Evolutionary conservation across 441 rosid species (phyloP).

Genomic region (Populus hybrid): DNA sequence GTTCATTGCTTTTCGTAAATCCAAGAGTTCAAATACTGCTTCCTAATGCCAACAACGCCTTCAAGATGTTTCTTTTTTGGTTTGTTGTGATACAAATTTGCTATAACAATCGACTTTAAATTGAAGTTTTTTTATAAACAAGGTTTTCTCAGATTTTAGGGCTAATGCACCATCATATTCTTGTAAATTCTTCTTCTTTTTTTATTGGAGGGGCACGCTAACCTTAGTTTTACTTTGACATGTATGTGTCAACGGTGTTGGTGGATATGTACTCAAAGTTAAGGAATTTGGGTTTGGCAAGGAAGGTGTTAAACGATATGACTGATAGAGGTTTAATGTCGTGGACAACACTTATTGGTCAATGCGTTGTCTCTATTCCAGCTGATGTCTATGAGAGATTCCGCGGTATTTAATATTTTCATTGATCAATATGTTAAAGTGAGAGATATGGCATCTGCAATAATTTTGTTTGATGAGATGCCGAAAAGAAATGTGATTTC

Average conservation of each 20-base stretch:
- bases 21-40: no score
- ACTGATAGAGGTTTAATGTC: conserved; percentile 61
- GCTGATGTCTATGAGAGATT: conserved; percentile 48
- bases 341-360: conserved; percentile 63
- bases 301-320: conserved; percentile 75
- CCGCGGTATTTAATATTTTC: conserved; percentile 49
- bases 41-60: no score
- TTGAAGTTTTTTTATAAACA: no score
- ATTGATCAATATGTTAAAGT: conserved; percentile 47
- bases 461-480: conserved; percentile 48
- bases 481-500: conserved; percentile 47
- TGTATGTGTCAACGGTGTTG: conserved; percentile 68
- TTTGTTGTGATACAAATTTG: no score
- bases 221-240: conserved; percentile 41
- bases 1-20: no score
- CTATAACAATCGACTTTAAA: no score
- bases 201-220: no score
- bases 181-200: no score
- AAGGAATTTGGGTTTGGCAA: conserved; percentile 45
- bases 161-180: no score
- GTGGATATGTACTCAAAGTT: conserved; percentile 81
- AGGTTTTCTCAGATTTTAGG: no score
- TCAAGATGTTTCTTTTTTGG: no score
- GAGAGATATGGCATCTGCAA: conserved; percentile 43
- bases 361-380: conserved; percentile 44